These are phyloP conservation scores for Magnusiomyces ingens DNA, from an alignment of 1,139 yeast species.

Conservation along the genomic window DNA sequence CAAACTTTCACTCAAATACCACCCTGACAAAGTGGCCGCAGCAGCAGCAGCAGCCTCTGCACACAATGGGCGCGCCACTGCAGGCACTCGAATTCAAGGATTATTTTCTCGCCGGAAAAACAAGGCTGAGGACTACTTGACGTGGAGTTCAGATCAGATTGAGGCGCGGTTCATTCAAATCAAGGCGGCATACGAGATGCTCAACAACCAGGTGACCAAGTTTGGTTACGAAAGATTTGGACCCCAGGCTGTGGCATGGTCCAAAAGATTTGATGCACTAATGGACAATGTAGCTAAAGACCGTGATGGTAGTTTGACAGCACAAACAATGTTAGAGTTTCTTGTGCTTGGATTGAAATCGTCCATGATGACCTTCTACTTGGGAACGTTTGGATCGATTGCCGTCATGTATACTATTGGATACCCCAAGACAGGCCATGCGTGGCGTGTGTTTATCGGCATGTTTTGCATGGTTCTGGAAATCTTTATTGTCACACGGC, in stretches of 20 bases:
- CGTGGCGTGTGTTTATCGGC: slow-evolving; percentile 25
- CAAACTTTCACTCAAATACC: slow-evolving; percentile 25
- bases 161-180: slow-evolving; percentile 24
- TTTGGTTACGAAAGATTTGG: slow-evolving; percentile 35
- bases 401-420: slow-evolving; percentile 21
- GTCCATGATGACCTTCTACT: slow-evolving; percentile 20
- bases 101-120: not conserved
- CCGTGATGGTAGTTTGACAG: slow-evolving; percentile 9
- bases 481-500: slow-evolving; percentile 21
- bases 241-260: slow-evolving; percentile 12
- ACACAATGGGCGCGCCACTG: slow-evolving; percentile 9
- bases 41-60: slow-evolving; percentile 11
- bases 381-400: slow-evolving; percentile 19
- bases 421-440: slow-evolving; percentile 21
- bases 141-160: slow-evolving; percentile 6
- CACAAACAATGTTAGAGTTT: slow-evolving; percentile 3
- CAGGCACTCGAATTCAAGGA: not conserved
- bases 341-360: slow-evolving; percentile 18
- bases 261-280: not conserved
- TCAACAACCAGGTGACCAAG: slow-evolving; percentile 24
- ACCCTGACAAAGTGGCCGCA: slow-evolving; percentile 32
- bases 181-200: slow-evolving; percentile 27
- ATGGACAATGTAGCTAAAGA: not conserved
- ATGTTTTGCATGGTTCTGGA: slow-evolving; percentile 21
- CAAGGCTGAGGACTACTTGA: slow-evolving; percentile 1